A percentile compares a stretch with the other conserved stretches of the same genome.
Conservation (phyloP, 2,329 filamentous ascomycete species). For the Acephala macrosclerotiorum region DNA sequence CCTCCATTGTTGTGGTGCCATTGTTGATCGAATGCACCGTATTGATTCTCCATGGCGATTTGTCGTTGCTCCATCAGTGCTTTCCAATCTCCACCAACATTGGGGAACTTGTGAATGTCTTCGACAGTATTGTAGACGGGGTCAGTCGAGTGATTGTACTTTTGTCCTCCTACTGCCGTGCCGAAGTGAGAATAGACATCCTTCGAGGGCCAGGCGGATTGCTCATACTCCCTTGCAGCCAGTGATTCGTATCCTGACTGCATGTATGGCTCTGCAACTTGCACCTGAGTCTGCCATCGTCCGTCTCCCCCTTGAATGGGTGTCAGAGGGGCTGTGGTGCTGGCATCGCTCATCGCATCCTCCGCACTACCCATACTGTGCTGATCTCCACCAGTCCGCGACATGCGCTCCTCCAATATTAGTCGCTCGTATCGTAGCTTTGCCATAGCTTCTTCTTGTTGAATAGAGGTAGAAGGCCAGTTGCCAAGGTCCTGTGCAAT, state of each 20-base stretch:
- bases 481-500: constrained; percentile 62
- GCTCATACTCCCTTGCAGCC: constrained; percentile 69
- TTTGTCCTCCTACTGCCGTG: constrained; percentile 46
- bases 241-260: constrained; percentile 78
- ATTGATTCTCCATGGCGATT: constrained; percentile 44
- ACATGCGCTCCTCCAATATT: constrained; percentile 50
- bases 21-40: constrained; percentile 38
- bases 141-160: constrained; percentile 67
- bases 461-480: constrained; percentile 63
- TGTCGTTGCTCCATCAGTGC: constrained; percentile 35
- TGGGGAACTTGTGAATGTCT: constrained; percentile 37
- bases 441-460: constrained; percentile 62
- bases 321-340: constrained; percentile 48
- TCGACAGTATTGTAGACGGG: constrained; percentile 64
- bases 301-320: constrained; percentile 60
- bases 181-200: constrained; percentile 55
- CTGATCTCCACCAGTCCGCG: constrained; percentile 47
- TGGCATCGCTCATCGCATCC: constrained; percentile 45
- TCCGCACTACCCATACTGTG: constrained; percentile 55
- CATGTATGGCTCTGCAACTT: constrained; percentile 73
- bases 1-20: constrained; percentile 35
- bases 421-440: constrained; percentile 65
- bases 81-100: constrained; percentile 38
- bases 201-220: constrained; percentile 50
- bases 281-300: constrained; percentile 52